phyloP scores from a whole-genome alignment of 2,329 filamentous ascomycete species.

The Penicillium occitanis region DNA sequence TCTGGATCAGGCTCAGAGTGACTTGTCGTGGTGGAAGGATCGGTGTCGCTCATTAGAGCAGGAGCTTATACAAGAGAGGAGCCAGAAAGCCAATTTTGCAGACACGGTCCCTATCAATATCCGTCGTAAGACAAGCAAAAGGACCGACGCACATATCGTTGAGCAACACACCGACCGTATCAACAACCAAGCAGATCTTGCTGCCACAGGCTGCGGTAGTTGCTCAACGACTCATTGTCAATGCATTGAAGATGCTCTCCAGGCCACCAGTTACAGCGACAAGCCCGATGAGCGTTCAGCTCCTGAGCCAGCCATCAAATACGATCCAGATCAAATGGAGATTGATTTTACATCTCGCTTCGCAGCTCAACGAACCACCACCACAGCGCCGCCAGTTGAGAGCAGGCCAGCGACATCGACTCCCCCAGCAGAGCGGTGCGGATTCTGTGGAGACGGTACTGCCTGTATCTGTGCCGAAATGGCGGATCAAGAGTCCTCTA shows the following conservation, averaged over 20 bases:
- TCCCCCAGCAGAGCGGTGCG: constrained; percentile 63
- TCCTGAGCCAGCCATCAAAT: constrained; percentile 49
- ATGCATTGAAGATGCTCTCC: constrained; percentile 58
- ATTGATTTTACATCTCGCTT: constrained; percentile 73
- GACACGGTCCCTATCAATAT: constrained; percentile 21
- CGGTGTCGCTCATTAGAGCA: constrained; percentile 64
- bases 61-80: constrained; percentile 53
- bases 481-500: constrained; percentile 42
- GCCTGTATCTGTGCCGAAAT: constrained; percentile 79
- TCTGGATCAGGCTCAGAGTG: constrained; percentile 62
- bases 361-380: constrained; percentile 36
- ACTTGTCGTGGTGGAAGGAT: constrained; percentile 48
- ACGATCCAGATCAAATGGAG: constrained; percentile 57
- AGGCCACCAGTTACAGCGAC: constrained; percentile 41
- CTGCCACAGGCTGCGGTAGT: constrained; percentile 59
- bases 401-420: constrained; percentile 22
- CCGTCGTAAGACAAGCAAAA: constrained; percentile 22
- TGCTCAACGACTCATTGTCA: constrained; percentile 66
- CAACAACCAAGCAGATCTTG: constrained; percentile 34
- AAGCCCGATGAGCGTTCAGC: constrained; percentile 50
- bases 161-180: not conserved
- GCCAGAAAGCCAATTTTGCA: constrained; percentile 33
- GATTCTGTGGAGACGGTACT: constrained; percentile 79
- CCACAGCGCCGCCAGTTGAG: not conserved
- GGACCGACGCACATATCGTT: not conserved